phyloP scores from a whole-genome alignment of 805 yeast genomes.

The Cyberlindnera americana region DNA sequence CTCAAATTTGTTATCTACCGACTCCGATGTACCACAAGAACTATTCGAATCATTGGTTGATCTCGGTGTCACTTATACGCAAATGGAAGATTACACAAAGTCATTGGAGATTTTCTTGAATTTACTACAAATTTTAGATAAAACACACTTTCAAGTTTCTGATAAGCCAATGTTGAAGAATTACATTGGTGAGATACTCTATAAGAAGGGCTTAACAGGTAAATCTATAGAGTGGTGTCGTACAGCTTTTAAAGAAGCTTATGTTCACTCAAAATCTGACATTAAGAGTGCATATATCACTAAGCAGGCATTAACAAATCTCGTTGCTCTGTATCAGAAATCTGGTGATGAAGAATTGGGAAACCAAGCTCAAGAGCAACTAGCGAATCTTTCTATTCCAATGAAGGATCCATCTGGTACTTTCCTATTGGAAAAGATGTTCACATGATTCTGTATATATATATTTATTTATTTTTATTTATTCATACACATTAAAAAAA shows the following conservation, averaged over 20 bases:
- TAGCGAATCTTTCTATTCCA: conserved; percentile 11
- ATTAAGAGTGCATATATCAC: conserved; percentile 37
- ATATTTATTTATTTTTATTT: conserved; percentile 1
- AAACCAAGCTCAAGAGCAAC: conserved; percentile 11
- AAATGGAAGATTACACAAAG: conserved; percentile 14
- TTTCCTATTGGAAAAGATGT: conserved; percentile 10
- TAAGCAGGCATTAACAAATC: conserved; percentile 34
- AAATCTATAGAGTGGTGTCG: conserved; percentile 41
- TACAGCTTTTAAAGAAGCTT: conserved; percentile 34
- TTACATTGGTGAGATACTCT: conserved; percentile 41
- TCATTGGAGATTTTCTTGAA: conserved; percentile 35
- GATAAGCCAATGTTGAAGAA: conserved; percentile 35
- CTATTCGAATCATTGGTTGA: conserved; percentile 24
- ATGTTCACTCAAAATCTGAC: conserved; percentile 30
- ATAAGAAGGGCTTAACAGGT: conserved; percentile 31
- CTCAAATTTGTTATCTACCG: conserved; percentile 15
- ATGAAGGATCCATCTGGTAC: conserved; percentile 3
- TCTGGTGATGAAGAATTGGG: conserved; percentile 15
- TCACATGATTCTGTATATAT: conserved; percentile 2
- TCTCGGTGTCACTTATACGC: conserved; percentile 25
- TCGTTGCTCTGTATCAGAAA: conserved; percentile 21
- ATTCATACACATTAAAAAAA: neutral
- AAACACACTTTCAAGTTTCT: neutral
- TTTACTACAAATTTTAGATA: conserved; percentile 21
- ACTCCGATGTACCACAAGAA: conserved; percentile 22